Percentiles rank a stretch among this genome's conserved stretches.
Conservation (phyloP, 202 grass and related monocot genomes). For the Brachypodium distachyon region DNA sequence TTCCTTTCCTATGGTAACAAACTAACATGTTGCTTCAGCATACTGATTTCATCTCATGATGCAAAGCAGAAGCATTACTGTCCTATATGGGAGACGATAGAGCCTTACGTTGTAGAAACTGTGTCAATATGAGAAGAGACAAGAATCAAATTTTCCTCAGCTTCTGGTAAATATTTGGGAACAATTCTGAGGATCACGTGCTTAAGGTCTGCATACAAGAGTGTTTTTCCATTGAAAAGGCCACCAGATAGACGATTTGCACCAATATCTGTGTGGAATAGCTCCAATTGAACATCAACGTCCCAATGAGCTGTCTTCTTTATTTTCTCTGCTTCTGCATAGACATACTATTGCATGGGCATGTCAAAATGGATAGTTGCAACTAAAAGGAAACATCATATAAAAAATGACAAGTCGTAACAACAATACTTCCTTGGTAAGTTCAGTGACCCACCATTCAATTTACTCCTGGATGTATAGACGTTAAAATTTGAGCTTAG, state of each 20-base stretch:
- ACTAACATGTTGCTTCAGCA: not conserved
- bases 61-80: not conserved
- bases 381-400: conserved; percentile 18
- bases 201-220: conserved; percentile 86
- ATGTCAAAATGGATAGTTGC: conserved; percentile 42
- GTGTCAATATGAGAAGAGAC: conserved; percentile 98
- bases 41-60: not conserved
- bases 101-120: conserved; percentile 80
- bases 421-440: not conserved
- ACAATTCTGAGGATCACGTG: conserved; percentile 89
- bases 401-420: conserved; percentile 2
- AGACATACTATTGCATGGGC: conserved; percentile 77
- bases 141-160: conserved; percentile 80
- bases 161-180: conserved; percentile 85
- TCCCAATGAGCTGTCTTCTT: conserved; percentile 95
- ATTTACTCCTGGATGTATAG: not conserved
- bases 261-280: conserved; percentile 79
- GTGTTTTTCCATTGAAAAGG: conserved; percentile 89
- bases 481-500: not conserved
- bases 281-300: conserved; percentile 93
- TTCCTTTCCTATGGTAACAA: not conserved
- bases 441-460: not conserved
- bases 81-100: not conserved
- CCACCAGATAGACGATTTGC: conserved; percentile 54
- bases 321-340: conserved; percentile 89